These are phyloP conservation scores for Fusarium caatingaense DNA, from an alignment of 2,329 filamentous ascomycete genomes.

Conservation along the genomic window DNA sequence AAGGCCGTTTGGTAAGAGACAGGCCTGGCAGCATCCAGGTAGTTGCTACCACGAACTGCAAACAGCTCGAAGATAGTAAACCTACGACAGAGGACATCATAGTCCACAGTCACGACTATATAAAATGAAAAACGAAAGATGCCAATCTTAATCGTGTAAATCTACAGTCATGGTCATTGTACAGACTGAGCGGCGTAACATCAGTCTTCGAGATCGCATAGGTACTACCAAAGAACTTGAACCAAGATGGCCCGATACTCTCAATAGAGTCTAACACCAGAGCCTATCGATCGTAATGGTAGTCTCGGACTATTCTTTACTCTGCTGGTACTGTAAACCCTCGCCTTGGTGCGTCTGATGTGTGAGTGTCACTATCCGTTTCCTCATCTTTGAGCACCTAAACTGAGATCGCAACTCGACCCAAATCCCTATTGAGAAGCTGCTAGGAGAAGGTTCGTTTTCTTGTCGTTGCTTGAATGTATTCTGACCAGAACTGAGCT, in stretches of 20 bases:
- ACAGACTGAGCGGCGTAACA: background rate
- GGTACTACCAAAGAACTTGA: background rate
- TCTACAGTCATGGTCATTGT: background rate
- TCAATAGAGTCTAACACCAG: too few relatives aligned
- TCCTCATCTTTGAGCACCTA: background rate
- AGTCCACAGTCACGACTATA: background rate
- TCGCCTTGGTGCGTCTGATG: background rate
- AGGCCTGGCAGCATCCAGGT: background rate
- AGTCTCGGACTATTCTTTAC: too few relatives aligned
- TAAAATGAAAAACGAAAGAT: rapidly evolving
- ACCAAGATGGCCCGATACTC: background rate
- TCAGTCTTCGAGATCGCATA: background rate
- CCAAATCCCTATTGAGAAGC: background rate
- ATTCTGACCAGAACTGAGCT: rapidly evolving
- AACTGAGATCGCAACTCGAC: background rate
- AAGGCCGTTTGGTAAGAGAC: too few relatives aligned
- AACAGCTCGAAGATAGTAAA: background rate
- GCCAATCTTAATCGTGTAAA: background rate
- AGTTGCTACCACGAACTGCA: background rate
- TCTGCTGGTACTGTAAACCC: background rate
- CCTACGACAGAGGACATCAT: too few relatives aligned
- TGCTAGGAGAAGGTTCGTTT: background rate
- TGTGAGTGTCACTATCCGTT: background rate
- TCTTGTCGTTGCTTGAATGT: rapidly evolving
- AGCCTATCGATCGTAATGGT: background rate